Conservation (phyloP, 768 basidiomycete genomes). For the Xerocomellus chrysenteron region DNA sequence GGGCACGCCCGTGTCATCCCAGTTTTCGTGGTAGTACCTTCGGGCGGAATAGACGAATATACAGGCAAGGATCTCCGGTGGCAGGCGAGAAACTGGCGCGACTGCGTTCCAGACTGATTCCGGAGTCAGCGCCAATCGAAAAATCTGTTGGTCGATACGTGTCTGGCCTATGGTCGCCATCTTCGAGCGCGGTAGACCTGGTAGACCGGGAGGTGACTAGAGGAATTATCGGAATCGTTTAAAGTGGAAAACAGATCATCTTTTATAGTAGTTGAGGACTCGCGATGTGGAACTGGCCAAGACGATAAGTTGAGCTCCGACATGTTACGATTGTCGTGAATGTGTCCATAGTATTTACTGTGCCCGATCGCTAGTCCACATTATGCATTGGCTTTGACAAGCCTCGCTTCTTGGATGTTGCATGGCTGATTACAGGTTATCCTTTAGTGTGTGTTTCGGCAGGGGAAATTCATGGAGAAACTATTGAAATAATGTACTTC, state of each 20-base stretch:
- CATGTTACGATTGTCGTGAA: no score
- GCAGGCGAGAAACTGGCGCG: background rate
- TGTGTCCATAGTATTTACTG: background rate
- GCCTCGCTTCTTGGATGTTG: background rate
- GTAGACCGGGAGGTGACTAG: background rate
- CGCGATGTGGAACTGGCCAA: no score
- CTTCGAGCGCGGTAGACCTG: background rate
- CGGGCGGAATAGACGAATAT: constrained; percentile 1
- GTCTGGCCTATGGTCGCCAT: background rate
- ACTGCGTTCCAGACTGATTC: background rate
- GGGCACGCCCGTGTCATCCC: background rate
- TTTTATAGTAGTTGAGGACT: no score
- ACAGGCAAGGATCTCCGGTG: background rate
- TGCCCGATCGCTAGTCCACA: background rate
- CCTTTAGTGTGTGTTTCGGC: background rate
- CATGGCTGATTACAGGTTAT: background rate
- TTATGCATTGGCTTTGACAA: background rate
- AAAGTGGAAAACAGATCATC: no score
- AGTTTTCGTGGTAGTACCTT: background rate
- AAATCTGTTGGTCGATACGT: background rate
- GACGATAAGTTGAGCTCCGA: no score
- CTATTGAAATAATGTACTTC: background rate
- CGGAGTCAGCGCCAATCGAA: background rate
- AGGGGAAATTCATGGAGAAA: background rate
- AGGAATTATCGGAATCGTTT: background rate